These are phyloP conservation scores for Dichomitus squalens DNA, from an alignment of 1,284 basidiomycete species.

Conservation along the genomic window DNA sequence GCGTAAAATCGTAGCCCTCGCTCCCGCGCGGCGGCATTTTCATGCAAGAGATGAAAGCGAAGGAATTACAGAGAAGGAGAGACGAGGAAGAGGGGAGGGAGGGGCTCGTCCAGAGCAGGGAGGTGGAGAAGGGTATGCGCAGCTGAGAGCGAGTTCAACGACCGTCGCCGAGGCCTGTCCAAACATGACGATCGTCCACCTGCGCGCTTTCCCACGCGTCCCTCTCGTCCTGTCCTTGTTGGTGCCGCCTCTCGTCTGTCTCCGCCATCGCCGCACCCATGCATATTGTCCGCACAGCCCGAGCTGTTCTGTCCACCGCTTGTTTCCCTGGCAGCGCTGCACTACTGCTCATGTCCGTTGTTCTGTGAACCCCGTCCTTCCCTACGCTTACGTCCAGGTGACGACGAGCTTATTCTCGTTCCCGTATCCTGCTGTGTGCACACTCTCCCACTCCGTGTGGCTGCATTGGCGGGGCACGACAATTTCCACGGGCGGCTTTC, in stretches of 20 bases:
- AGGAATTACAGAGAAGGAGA: background rate
- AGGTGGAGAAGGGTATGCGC: slow-evolving; percentile 12
- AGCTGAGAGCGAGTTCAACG: slow-evolving; percentile 21
- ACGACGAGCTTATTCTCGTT: no score
- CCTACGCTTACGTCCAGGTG: no score
- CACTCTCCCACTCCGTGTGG: no score
- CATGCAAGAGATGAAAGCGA: slow-evolving; percentile 1
- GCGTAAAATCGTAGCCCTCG: slow-evolving; percentile 76
- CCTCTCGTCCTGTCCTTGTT: background rate
- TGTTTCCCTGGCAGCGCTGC: background rate
- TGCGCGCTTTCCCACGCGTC: slow-evolving; percentile 9
- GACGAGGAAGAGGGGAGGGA: slow-evolving; percentile 2
- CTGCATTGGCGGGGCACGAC: no score
- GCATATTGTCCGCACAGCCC: background rate
- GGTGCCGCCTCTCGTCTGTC: background rate
- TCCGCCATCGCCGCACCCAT: background rate
- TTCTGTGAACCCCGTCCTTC: no score
- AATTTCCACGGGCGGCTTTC: no score
- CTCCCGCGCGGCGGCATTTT: slow-evolving; percentile 53
- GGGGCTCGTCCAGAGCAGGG: slow-evolving; percentile 3
- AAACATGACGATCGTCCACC: slow-evolving; percentile 11
- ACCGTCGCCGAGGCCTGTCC: slow-evolving; percentile 4
- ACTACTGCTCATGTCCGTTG: background rate
- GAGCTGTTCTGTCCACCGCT: background rate
- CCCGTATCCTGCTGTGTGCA: no score